These are phyloP conservation scores for Malus hybrid DNA, from an alignment of 331 rosid species.

Conservation along the genomic window DNA sequence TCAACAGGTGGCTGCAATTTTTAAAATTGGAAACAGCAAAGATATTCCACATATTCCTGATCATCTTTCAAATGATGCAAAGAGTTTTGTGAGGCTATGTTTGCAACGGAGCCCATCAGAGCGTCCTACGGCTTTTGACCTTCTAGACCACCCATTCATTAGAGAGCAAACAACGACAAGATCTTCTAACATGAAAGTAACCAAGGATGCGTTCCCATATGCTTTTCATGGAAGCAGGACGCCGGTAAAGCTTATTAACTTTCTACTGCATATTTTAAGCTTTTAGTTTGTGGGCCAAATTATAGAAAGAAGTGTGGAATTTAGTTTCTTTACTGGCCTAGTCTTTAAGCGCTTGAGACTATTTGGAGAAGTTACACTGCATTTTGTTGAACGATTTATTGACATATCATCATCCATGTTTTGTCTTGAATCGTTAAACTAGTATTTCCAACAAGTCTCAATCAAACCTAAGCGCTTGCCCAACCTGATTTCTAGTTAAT, in stretches of 20 bases:
- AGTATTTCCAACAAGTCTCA: neutral
- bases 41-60: slow-evolving; percentile 91
- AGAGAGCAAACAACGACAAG: slow-evolving; percentile 68
- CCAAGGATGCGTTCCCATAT: slow-evolving; percentile 63
- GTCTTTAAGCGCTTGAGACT: neutral
- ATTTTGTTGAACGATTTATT: neutral
- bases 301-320: neutral
- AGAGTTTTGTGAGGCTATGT: slow-evolving; percentile 60
- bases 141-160: slow-evolving; percentile 77
- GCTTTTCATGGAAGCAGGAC: slow-evolving; percentile 80
- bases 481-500: slow-evolving; percentile 6
- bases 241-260: slow-evolving; percentile 45
- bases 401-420: neutral
- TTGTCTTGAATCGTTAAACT: neutral
- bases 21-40: slow-evolving; percentile 90
- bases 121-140: slow-evolving; percentile 63
- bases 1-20: slow-evolving; percentile 86
- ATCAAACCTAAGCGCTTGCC: neutral
- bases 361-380: neutral
- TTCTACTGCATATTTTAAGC: neutral
- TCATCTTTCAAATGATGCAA: slow-evolving; percentile 74
- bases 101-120: slow-evolving; percentile 72
- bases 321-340: too few species aligned
- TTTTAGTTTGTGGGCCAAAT: neutral
- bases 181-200: slow-evolving; percentile 47